phyloP scores from a whole-genome alignment of 1,284 basidiomycete genomes.

The Trichosporon inkin region DNA sequence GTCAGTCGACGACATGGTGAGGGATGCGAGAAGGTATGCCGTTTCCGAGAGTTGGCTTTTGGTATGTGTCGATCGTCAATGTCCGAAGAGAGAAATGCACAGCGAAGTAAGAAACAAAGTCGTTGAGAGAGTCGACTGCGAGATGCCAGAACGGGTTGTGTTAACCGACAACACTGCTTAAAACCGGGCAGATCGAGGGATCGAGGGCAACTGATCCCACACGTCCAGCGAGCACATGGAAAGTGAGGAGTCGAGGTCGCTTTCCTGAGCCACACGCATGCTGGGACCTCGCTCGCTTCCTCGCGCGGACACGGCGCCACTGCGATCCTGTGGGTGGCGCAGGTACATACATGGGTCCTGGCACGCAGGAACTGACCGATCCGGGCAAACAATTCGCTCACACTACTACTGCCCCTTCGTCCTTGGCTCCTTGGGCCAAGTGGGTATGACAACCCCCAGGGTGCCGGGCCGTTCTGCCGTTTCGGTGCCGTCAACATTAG shows the following conservation, averaged over 20 bases:
- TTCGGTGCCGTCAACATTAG: no score
- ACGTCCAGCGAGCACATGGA: background rate
- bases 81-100: background rate
- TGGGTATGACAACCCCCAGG: no score
- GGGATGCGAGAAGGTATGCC: background rate
- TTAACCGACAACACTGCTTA: background rate
- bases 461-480: no score
- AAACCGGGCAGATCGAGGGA: conserved; percentile 3
- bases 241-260: background rate
- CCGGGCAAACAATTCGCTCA: no score
- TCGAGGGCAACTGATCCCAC: conserved; percentile 3
- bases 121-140: background rate
- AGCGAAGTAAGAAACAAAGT: background rate
- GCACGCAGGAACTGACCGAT: no score
- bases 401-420: no score
- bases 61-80: background rate
- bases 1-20: conserved; percentile 1
- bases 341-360: no score
- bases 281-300: no score
- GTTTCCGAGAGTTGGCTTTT: background rate
- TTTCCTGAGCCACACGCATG: background rate
- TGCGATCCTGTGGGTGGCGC: no score
- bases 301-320: no score
- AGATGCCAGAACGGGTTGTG: background rate
- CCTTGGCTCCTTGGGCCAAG: no score